These are phyloP conservation scores for Corrigiola litoralis DNA, from an alignment of 179 eudicot species.

Conservation along the genomic window DNA sequence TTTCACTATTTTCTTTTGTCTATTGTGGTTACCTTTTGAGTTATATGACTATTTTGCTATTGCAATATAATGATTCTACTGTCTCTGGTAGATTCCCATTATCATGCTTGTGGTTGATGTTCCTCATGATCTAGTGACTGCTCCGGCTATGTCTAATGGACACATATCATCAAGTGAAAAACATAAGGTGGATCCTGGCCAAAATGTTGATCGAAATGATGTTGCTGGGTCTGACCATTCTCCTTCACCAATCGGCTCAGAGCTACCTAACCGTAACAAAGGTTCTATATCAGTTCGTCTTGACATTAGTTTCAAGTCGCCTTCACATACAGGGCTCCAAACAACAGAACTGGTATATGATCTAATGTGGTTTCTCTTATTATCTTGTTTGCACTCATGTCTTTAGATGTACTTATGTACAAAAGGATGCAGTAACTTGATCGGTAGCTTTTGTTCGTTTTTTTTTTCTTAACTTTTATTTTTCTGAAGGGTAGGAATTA, in stretches of 20 bases:
- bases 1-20: neutral
- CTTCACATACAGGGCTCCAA: slow-evolving; percentile 96
- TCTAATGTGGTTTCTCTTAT: neutral
- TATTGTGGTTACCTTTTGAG: neutral
- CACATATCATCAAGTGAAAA: slow-evolving; percentile 40
- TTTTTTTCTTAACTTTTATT: too few relatives aligned
- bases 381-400: slow-evolving; percentile 2
- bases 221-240: slow-evolving; percentile 32
- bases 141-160: slow-evolving; percentile 38
- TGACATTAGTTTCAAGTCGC: slow-evolving; percentile 91
- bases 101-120: slow-evolving; percentile 99
- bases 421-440: too few relatives aligned
- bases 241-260: slow-evolving; percentile 35
- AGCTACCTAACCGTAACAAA: slow-evolving; percentile 29
- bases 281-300: slow-evolving; percentile 69
- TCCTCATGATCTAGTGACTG: slow-evolving; percentile 60
- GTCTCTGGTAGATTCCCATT: slow-evolving; percentile 70
- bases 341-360: slow-evolving; percentile 78
- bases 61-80: neutral
- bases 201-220: slow-evolving; percentile 32
- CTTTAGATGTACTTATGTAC: too few relatives aligned
- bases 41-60: slow-evolving; percentile 9
- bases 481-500: too few relatives aligned
- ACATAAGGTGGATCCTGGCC: slow-evolving; percentile 38
- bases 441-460: too few relatives aligned